Evolutionary conservation across 1,139 yeast genomes (phyloP).

Genomic region (Suhomyces yuchorum): DNA sequence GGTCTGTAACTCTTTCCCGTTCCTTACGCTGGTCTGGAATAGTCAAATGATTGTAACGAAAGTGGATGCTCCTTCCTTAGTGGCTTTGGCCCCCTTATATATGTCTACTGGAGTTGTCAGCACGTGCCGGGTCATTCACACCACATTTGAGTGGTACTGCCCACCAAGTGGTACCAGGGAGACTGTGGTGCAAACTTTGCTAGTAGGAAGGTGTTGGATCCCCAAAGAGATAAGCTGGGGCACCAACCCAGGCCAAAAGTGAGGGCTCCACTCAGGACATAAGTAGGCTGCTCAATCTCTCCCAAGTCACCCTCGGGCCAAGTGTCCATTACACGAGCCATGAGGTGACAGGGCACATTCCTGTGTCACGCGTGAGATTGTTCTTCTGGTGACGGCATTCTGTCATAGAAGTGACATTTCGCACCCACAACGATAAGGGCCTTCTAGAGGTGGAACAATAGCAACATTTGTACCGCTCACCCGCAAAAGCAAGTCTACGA

Average conservation of each 20-base stretch:
- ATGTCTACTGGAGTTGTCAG: too few relatives aligned
- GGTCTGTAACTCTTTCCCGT: neutral
- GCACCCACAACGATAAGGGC: neutral
- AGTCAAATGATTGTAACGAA: conserved; percentile 12
- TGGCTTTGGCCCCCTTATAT: neutral
- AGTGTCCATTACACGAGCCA: too few relatives aligned
- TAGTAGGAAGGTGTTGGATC: too few relatives aligned
- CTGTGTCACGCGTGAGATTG: too few relatives aligned
- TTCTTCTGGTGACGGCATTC: neutral
- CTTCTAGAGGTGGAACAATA: neutral
- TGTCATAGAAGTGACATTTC: neutral
- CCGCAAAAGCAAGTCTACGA: too few relatives aligned
- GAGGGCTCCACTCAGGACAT: too few relatives aligned
- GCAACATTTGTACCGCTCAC: neutral
- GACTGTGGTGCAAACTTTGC: neutral
- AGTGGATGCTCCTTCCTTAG: neutral
- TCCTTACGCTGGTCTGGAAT: conserved; percentile 18
- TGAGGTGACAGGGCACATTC: too few relatives aligned
- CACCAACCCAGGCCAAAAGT: too few relatives aligned
- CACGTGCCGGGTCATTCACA: neutral
- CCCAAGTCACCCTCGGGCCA: too few relatives aligned
- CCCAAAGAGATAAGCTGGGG: too few relatives aligned
- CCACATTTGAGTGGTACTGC: neutral
- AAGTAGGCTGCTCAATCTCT: too few relatives aligned
- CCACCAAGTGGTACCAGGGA: neutral